phyloP scores from a whole-genome alignment of 768 basidiomycete species.

The Ephemerocybe angulata region DNA sequence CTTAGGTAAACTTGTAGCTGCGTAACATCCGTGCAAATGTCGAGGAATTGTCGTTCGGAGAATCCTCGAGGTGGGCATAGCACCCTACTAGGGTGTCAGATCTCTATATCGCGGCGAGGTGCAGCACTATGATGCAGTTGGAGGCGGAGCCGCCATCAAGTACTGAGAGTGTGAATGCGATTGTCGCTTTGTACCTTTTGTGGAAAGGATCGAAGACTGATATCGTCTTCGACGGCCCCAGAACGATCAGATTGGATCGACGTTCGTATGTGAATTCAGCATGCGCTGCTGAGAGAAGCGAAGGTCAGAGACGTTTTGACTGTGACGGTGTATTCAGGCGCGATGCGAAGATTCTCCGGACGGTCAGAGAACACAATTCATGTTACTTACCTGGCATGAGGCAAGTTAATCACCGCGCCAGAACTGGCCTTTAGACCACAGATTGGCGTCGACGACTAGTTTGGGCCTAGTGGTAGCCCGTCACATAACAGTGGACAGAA shows the following conservation, averaged over 20 bases:
- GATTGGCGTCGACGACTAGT: no score
- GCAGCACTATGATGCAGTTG: no score
- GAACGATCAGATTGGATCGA: background rate
- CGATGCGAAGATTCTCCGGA: conserved; percentile 1
- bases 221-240: background rate
- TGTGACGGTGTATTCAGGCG: background rate
- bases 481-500: no score
- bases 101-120: no score
- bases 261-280: background rate
- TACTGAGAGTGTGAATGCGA: background rate
- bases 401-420: no score
- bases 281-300: background rate
- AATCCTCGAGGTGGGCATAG: background rate
- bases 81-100: background rate
- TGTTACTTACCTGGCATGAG: no score
- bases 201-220: background rate
- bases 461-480: no score
- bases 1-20: conserved; percentile 35
- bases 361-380: background rate
- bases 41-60: background rate
- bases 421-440: background rate
- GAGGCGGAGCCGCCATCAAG: background rate
- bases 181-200: background rate
- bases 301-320: background rate
- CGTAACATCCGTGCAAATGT: background rate